Evolutionary conservation across 129 eudicot species (phyloP).

Genomic region (Artemisia annua): DNA sequence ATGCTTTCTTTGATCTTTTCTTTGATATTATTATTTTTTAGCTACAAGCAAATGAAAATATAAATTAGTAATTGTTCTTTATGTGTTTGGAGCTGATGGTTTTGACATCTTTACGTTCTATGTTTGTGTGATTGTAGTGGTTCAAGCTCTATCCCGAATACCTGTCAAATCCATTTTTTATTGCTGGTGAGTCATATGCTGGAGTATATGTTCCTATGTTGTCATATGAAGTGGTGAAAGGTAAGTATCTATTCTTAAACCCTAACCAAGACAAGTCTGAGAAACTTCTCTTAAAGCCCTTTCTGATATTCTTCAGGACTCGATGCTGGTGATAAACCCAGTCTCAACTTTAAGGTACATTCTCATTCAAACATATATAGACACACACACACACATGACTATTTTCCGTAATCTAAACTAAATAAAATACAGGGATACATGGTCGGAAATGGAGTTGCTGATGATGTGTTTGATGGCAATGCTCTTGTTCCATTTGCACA

Average conservation of each 20-base stretch:
- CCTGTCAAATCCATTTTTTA: slow-evolving; percentile 75
- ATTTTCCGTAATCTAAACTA: slow-evolving; percentile 14
- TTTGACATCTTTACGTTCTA: background rate
- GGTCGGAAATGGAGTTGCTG: slow-evolving; percentile 96
- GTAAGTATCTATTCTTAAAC: slow-evolving; percentile 37
- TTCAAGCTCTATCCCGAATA: slow-evolving; percentile 83
- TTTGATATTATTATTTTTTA: no score
- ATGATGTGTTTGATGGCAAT: slow-evolving; percentile 80
- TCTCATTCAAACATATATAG: background rate
- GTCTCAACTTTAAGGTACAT: slow-evolving; percentile 78
- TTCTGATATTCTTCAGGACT: slow-evolving; percentile 54
- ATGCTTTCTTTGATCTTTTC: no score
- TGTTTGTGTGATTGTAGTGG: slow-evolving; percentile 60
- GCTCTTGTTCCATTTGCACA: slow-evolving; percentile 94
- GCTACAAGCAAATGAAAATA: no score
- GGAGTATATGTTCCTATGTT: slow-evolving; percentile 95
- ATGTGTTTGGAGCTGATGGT: background rate
- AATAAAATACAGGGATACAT: slow-evolving; percentile 69
- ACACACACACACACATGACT: background rate
- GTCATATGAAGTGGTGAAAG: slow-evolving; percentile 79
- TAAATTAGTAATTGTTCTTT: background rate
- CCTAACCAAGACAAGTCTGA: slow-evolving; percentile 15
- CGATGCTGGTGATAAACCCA: slow-evolving; percentile 83
- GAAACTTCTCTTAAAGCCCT: slow-evolving; percentile 5
- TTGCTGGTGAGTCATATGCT: slow-evolving; percentile 93